Evolutionary conservation across 169 alveolate species (phyloP).

Genomic region (Condylostoma magnum): DNA sequence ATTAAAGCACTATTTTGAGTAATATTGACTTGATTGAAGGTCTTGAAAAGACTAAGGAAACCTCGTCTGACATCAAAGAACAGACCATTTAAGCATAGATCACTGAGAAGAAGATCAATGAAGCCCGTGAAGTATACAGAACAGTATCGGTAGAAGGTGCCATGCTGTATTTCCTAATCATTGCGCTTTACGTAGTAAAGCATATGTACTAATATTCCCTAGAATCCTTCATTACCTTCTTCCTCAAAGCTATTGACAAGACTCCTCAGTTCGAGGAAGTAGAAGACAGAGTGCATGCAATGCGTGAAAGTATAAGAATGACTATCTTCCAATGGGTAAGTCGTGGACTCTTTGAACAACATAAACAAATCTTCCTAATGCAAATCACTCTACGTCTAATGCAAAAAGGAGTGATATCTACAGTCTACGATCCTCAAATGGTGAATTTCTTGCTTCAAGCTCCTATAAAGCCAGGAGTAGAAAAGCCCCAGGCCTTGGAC

Average conservation of each 20-base stretch:
- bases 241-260: conserved; percentile 90
- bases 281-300: conserved; percentile 74
- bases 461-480: conserved; percentile 83
- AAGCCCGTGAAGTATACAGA: conserved; percentile 94
- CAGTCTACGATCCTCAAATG: conserved; percentile 80
- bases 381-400: conserved; percentile 92
- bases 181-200: conserved; percentile 91
- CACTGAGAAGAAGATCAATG: conserved; percentile 91
- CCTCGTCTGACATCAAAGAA: conserved; percentile 89
- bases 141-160: conserved; percentile 96
- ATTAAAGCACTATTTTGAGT: conserved; percentile 91
- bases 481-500: conserved; percentile 89
- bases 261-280: conserved; percentile 76
- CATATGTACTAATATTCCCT: conserved; percentile 97
- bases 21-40: conserved; percentile 91
- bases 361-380: conserved; percentile 92
- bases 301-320: conserved; percentile 89
- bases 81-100: conserved; percentile 82
- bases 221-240: conserved; percentile 91
- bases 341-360: conserved; percentile 95
- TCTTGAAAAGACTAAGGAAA: conserved; percentile 90
- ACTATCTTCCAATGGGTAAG: conserved; percentile 93
- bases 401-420: conserved; percentile 87
- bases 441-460: conserved; percentile 87
- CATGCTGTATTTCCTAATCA: conserved; percentile 93